Conservation (phyloP, 2,329 filamentous ascomycete genomes). For the Penicillium sp. region DNA sequence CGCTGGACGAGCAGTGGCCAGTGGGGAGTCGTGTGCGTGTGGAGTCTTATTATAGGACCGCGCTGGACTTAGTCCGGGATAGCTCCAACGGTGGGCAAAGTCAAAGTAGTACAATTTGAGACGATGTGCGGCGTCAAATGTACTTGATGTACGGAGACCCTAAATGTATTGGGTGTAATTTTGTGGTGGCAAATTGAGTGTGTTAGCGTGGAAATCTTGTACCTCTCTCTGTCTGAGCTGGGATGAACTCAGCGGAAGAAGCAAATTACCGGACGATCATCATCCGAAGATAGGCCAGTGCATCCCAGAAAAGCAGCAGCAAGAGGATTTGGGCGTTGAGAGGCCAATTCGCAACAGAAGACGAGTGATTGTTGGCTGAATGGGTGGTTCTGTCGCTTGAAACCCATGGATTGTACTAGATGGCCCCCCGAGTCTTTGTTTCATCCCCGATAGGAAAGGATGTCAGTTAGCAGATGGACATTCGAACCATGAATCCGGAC, state of each 20-base stretch:
- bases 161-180: slow-evolving; percentile 9
- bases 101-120: slow-evolving; percentile 22
- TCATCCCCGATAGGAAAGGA: not conserved
- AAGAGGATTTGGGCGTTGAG: not conserved
- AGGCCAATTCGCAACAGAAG: not conserved
- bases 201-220: slow-evolving; percentile 8
- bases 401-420: slow-evolving; percentile 22
- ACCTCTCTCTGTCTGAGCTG: not conserved
- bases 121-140: slow-evolving; percentile 16
- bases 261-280: slow-evolving; percentile 3
- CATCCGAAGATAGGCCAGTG: not conserved
- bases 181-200: slow-evolving; percentile 11
- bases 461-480: not conserved
- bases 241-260: slow-evolving; percentile 3
- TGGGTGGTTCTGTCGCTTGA: slow-evolving; percentile 19
- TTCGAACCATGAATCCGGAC: not conserved
- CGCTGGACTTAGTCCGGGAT: slow-evolving; percentile 19
- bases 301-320: not conserved
- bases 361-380: slow-evolving; percentile 9
- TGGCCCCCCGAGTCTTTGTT: slow-evolving; percentile 1
- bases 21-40: slow-evolving; percentile 4
- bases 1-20: not conserved
- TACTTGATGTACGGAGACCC: slow-evolving; percentile 14
- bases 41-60: slow-evolving; percentile 17
- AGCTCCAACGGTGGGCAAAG: slow-evolving; percentile 28